Evolutionary conservation across 2,329 filamentous ascomycete genomes (phyloP).

Genomic region (Mariannaea elegans): DNA sequence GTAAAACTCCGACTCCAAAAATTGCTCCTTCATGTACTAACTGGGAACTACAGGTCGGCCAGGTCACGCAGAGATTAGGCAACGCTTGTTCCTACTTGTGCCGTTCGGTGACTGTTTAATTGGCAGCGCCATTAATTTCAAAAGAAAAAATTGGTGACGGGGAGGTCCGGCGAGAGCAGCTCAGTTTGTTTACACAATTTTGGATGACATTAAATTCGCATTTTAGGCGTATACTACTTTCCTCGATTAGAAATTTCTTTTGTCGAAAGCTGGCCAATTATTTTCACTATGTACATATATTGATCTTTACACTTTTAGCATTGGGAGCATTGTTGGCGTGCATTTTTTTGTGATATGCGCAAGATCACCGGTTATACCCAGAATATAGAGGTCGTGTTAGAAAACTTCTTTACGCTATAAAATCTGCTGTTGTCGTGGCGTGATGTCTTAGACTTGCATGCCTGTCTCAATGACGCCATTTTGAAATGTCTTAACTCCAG

Average conservation of each 20-base stretch:
- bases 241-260: no score
- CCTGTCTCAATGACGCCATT: no score
- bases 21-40: not conserved
- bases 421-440: no score
- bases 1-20: not conserved
- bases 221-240: not conserved
- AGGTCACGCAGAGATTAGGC: constrained; percentile 4
- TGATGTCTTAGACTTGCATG: no score
- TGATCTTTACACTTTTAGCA: not conserved
- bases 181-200: not conserved
- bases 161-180: not conserved
- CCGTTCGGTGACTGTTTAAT: constrained; percentile 10
- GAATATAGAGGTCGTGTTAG: no score
- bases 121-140: not conserved
- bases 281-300: not conserved
- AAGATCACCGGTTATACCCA: no score
- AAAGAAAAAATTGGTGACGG: not conserved
- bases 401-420: no score
- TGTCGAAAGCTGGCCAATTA: not conserved
- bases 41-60: not conserved
- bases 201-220: not conserved
- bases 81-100: constrained; percentile 12
- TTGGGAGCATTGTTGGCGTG: no score
- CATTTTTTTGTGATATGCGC: no score
- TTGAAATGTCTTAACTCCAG: no score